Percentiles rank a stretch among this genome's conserved stretches.
phyloP scores from a whole-genome alignment of 192 early-diverging fungal species.

The Umbelopsis vinacea region DNA sequence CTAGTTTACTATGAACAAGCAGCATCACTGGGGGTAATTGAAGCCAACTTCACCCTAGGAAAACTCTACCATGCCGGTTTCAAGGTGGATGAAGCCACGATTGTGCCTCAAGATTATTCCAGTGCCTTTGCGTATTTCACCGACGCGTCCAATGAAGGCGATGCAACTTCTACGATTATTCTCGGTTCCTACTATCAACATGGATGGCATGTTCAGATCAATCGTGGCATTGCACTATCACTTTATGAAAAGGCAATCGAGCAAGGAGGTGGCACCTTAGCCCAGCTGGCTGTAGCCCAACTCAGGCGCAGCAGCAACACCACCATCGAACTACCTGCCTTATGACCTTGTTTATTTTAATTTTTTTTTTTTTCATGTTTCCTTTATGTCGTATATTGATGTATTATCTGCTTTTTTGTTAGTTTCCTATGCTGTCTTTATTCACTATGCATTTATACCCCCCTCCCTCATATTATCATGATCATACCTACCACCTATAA shows the following conservation, averaged over 20 bases:
- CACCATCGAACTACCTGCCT: background rate
- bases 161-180: constrained; percentile 33
- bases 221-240: constrained; percentile 33
- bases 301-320: constrained; percentile 7
- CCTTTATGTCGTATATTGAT: constrained; percentile 13
- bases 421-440: constrained; percentile 2
- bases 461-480: background rate
- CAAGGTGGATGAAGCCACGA: constrained; percentile 4
- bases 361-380: background rate
- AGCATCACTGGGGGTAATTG: constrained; percentile 22
- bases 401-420: constrained; percentile 8
- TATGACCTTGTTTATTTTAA: background rate
- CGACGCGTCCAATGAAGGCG: constrained; percentile 28
- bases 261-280: constrained; percentile 23
- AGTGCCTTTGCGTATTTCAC: constrained; percentile 33
- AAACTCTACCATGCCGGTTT: constrained; percentile 34
- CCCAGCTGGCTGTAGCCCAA: constrained; percentile 12
- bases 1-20: constrained; percentile 25
- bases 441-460: constrained; percentile 16
- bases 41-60: constrained; percentile 31
- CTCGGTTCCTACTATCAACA: constrained; percentile 46
- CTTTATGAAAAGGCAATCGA: constrained; percentile 36
- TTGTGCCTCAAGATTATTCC: constrained; percentile 35
- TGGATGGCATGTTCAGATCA: constrained; percentile 43
- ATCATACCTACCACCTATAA: background rate